Base-by-base conservation (phyloP, 1,139 yeast genomes). In the Eremothecium cymbalariae region DNA sequence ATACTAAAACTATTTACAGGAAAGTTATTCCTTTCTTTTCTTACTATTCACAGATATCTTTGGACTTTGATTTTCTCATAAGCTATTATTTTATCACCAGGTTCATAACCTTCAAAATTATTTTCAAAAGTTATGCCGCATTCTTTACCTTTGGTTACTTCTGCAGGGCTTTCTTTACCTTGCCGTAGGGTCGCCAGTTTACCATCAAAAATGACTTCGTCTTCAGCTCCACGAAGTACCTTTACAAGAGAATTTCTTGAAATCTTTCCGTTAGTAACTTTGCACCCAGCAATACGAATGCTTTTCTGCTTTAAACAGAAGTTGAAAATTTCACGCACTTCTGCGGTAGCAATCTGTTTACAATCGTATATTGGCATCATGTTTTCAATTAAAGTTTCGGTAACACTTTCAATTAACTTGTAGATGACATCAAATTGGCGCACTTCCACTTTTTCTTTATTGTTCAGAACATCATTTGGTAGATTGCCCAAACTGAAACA, bases 341-440 rank as follows among this genome's bases (percentile, higher is more conserved):
- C 76, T 0, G 78, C 81, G 39, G 77, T 85, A 3, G 90, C 83
- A 18, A 73, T 47, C 2, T 75, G 73, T 53, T 80, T 81, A 22
- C 72, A 67, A 46, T 85, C 90, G 40, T 72, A 71, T 12, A 72
- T 71, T 3, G 94, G 93, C 34, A 72, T 68, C 48, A 93, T 64
- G 38, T 70, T 67, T 2, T 70, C 60, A 4, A 81, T 72, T 31
- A 90, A 65, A 14, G 69, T 74, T 7, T 69, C 71, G 1, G 88
- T 74, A 4, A 90, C 94, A 34, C 79, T 82, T 49, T 90, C 96
- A 38, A 90, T 77, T 44, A 93, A 68, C 47, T 88, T 78, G 56
- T 90, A 90, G 40, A 90, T 90, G 38, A 90, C 83, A 39, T 79
- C 82, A 55, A 78, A 85, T 34, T 74, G 75, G 36, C 65, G 67